Evolutionary conservation across 768 basidiomycete species (phyloP).

Genomic region (Kwoniella heveanensis): DNA sequence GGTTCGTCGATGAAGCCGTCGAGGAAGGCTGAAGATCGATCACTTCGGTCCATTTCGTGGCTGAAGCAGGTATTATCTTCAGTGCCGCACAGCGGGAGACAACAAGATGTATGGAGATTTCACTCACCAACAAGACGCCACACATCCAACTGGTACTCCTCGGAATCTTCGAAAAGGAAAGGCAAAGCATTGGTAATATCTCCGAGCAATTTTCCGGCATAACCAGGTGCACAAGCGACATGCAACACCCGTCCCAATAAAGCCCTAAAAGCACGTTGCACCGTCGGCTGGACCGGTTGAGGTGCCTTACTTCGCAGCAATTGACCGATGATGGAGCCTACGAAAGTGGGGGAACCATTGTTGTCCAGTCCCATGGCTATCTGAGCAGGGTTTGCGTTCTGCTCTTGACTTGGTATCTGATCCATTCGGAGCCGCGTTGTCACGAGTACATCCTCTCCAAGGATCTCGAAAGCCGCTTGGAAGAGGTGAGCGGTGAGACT

Average conservation of each 20-base stretch:
- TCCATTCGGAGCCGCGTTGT: slow-evolving; percentile 13
- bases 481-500: slow-evolving; percentile 13
- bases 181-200: slow-evolving; percentile 48
- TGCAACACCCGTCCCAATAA: slow-evolving; percentile 22
- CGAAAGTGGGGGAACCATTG: slow-evolving; percentile 23
- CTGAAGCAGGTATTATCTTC: slow-evolving; percentile 1
- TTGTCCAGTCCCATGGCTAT: slow-evolving; percentile 31
- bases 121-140: slow-evolving; percentile 41
- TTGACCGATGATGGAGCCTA: slow-evolving; percentile 35
- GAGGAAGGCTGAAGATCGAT: slow-evolving; percentile 37
- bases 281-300: neutral
- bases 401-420: neutral
- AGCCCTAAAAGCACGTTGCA: slow-evolving; percentile 5
- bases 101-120: neutral
- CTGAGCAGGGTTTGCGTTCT: neutral
- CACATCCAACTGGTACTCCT: slow-evolving; percentile 37
- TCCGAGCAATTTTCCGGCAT: slow-evolving; percentile 40
- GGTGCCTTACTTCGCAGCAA: slow-evolving; percentile 28
- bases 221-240: slow-evolving; percentile 24
- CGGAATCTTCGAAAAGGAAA: slow-evolving; percentile 36
- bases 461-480: slow-evolving; percentile 12
- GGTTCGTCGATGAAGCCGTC: slow-evolving; percentile 34
- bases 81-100: too few relatives aligned
- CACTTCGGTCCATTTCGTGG: slow-evolving; percentile 31
- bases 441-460: slow-evolving; percentile 26